Evolutionary conservation across 768 basidiomycete genomes (phyloP), one percentile per base, ranked within the genome.

Genomic region (Russula earlei): DNA sequence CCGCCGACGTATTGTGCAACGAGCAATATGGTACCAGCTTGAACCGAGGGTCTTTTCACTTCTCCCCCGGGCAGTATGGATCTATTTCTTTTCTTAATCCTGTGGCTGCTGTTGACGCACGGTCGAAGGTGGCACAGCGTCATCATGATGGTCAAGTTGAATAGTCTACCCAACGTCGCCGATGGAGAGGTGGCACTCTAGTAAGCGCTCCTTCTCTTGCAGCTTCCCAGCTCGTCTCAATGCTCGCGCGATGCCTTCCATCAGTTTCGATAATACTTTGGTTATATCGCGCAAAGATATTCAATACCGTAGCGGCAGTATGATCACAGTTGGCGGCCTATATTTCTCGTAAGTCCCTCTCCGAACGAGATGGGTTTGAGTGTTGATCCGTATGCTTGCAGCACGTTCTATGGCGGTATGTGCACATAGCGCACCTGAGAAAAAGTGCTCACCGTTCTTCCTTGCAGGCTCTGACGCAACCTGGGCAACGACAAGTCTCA

Each of bases 331-430:
- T 9, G 83, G 82, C 33, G 89, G 91, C 8, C 68, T 91, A 45
- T 91, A 79, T 70, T 87, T 92, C 69, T 91, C 89, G 81, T 55
- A 8, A 52, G 25, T 60, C n/a, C 45, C 5, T 43, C 20, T 36
- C 15, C 31, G 22, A 36, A 27, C 25, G 31, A 11, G 20, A 24
- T 45, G n/a, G n/a, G n/a, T n/a, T 20, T 33, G 50, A 2, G 38
- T 46, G 7, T 15, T 58, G 43, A 27, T 29, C n/a, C 45, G 3
- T 14, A 40, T 46, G 5, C 45, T 9, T 8, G 15, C 57, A 86
- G 85, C 33, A 89, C 87, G 20, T 91, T 91, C 73, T 91, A 89
- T 65, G 89, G 88, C 69, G 90, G 86, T 72, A 60, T 67, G 56
- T 57, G 24, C 49, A 29, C 25, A 29, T 15, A 24, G n/a, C 48